phyloP scores from a whole-genome alignment of 495 filamentous ascomycete genomes.

The Penicillium malachiteum region DNA sequence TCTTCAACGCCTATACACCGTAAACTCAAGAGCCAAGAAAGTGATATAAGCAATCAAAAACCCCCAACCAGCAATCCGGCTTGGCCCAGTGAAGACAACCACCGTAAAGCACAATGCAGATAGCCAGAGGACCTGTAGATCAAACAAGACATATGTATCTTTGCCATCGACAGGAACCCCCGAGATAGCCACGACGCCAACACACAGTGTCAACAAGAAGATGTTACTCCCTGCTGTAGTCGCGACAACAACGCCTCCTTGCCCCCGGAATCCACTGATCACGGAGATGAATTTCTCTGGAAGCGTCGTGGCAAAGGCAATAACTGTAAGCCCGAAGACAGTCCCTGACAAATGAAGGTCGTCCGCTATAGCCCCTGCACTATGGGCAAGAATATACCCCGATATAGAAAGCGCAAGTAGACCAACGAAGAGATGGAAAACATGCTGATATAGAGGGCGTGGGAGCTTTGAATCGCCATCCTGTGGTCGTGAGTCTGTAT shows the following conservation, averaged over 20 bases:
- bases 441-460: not conserved
- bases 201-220: conserved; percentile 53
- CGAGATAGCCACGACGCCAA: conserved; percentile 37
- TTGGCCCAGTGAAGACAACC: too few relatives aligned
- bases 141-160: too few relatives aligned
- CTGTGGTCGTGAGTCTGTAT: not conserved
- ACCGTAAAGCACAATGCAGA: too few relatives aligned
- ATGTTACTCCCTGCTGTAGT: conserved; percentile 57
- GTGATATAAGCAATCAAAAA: too few relatives aligned
- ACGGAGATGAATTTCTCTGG: conserved; percentile 51
- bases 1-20: too few relatives aligned
- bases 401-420: conserved; percentile 48
- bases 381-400: conserved; percentile 48
- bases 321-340: conserved; percentile 52
- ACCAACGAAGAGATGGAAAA: conserved; percentile 46
- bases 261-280: conserved; percentile 42
- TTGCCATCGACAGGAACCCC: too few relatives aligned
- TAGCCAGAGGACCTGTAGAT: too few relatives aligned
- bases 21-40: too few relatives aligned
- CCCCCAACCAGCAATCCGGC: too few relatives aligned
- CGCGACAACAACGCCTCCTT: conserved; percentile 52
- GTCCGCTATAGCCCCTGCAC: conserved; percentile 36
- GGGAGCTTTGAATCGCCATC: too few relatives aligned
- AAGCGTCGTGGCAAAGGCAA: conserved; percentile 56
- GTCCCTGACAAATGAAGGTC: conserved; percentile 42